These are phyloP conservation scores for Pseudonectria buxi DNA, from an alignment of 2,329 filamentous ascomycete species.

Conservation along the genomic window DNA sequence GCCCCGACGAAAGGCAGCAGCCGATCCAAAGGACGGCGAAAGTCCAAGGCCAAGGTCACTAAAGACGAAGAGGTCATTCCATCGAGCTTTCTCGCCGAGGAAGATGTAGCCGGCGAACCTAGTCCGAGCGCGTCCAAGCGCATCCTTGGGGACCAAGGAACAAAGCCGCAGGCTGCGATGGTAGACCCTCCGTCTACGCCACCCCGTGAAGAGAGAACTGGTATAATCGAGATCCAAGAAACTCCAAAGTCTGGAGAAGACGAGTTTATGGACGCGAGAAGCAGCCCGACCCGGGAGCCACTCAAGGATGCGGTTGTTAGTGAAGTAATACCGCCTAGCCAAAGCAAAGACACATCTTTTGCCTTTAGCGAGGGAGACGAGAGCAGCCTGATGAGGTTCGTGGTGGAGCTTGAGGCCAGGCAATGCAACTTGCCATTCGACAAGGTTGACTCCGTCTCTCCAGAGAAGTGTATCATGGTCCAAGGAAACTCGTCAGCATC, in stretches of 20 bases:
- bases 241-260: constrained; percentile 39
- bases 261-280: constrained; percentile 44
- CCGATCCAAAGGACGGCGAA: constrained; percentile 11
- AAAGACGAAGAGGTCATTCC: constrained; percentile 20
- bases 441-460: constrained; percentile 11
- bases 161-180: neutral
- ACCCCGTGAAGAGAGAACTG: constrained; percentile 8
- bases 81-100: constrained; percentile 22
- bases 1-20: constrained; percentile 5
- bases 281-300: constrained; percentile 31
- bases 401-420: constrained; percentile 42
- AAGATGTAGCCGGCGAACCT: constrained; percentile 5
- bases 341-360: constrained; percentile 29
- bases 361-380: constrained; percentile 40
- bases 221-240: constrained; percentile 17
- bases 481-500: constrained; percentile 12
- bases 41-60: constrained; percentile 9
- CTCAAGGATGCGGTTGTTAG: constrained; percentile 3
- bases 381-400: constrained; percentile 40
- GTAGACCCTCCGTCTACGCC: constrained; percentile 10
- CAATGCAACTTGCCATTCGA: constrained; percentile 23
- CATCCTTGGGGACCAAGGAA: neutral
- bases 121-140: too few species aligned
- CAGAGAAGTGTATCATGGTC: constrained; percentile 17
- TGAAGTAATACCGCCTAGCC: constrained; percentile 4